A percentile compares a stretch with the other conserved stretches of the same genome.
phyloP scores from a whole-genome alignment of 257 asterid genomes.

The Fraxinus pennsylvanica region DNA sequence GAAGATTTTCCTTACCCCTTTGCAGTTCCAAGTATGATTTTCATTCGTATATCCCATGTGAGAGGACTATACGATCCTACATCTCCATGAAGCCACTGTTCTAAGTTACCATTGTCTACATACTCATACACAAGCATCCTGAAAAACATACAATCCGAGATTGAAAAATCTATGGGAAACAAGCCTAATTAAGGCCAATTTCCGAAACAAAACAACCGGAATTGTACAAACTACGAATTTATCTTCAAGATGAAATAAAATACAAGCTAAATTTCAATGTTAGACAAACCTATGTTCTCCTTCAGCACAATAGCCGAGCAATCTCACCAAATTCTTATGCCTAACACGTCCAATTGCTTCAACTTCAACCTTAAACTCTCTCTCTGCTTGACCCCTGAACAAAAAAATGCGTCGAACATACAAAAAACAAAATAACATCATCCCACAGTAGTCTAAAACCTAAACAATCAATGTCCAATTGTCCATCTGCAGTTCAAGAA shows the following conservation, averaged over 20 bases:
- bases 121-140: slow-evolving; percentile 94
- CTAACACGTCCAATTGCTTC: slow-evolving; percentile 93
- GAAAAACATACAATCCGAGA: not conserved
- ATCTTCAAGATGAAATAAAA: not conserved
- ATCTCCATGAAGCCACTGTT: slow-evolving; percentile 96
- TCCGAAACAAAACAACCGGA: not conserved
- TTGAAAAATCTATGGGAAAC: not conserved
- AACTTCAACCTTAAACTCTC: slow-evolving; percentile 91
- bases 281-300: slow-evolving; percentile 78
- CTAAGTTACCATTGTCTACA: slow-evolving; percentile 85
- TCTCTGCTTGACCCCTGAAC: slow-evolving; percentile 91
- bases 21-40: slow-evolving; percentile 84
- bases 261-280: not conserved
- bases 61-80: slow-evolving; percentile 84
- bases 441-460: not conserved
- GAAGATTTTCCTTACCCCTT: slow-evolving; percentile 58
- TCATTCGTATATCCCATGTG: slow-evolving; percentile 93
- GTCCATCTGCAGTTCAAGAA: not conserved
- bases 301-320: slow-evolving; percentile 92
- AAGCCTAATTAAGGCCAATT: not conserved
- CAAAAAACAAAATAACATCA: slow-evolving; percentile 4
- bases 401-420: slow-evolving; percentile 2
- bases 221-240: not conserved
- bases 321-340: slow-evolving; percentile 85
- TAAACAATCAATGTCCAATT: not conserved